Conservation (phyloP, 495 filamentous ascomycete genomes). For the Pseudotulostoma volvatum region DNA sequence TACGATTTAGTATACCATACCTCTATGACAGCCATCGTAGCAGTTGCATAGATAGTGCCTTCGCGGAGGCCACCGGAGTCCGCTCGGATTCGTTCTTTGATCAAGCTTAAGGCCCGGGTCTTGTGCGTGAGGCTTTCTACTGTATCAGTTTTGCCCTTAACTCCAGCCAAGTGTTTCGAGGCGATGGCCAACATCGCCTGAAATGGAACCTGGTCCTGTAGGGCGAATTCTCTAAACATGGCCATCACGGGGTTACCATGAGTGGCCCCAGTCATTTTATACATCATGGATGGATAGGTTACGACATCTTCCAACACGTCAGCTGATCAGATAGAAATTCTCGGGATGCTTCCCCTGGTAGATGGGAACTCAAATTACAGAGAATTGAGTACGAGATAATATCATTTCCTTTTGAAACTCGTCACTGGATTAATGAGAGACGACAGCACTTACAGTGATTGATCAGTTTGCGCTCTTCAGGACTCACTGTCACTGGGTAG, state of each 20-base stretch:
- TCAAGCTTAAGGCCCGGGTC: constrained; percentile 13
- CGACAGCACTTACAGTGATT: constrained; percentile 13
- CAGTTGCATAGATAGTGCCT: constrained; percentile 15
- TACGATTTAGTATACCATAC: no score
- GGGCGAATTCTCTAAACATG: constrained; percentile 14
- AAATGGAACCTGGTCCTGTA: constrained; percentile 14
- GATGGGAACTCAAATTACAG: no score
- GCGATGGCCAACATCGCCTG: constrained; percentile 19
- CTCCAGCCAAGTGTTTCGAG: constrained; percentile 15
- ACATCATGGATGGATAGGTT: constrained; percentile 19
- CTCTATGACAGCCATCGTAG: constrained; percentile 21
- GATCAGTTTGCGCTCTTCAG: constrained; percentile 13
- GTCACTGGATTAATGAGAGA: no score
- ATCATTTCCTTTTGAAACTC: no score
- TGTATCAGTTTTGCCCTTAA: constrained; percentile 13
- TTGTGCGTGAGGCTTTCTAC: constrained; percentile 18
- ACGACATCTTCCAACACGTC: constrained; percentile 10
- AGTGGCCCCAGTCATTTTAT: constrained; percentile 12
- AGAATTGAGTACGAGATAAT: no score
- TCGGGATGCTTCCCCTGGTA: no score
- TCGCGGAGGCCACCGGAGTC: constrained; percentile 10
- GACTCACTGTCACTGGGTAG: constrained; percentile 11
- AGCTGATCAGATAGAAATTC: no score
- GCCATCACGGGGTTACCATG: constrained; percentile 15
- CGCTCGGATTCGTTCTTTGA: constrained; percentile 14